Evolutionary conservation across 1,139 yeast genomes (phyloP).

Genomic region (Wickerhamomyces sp.): DNA sequence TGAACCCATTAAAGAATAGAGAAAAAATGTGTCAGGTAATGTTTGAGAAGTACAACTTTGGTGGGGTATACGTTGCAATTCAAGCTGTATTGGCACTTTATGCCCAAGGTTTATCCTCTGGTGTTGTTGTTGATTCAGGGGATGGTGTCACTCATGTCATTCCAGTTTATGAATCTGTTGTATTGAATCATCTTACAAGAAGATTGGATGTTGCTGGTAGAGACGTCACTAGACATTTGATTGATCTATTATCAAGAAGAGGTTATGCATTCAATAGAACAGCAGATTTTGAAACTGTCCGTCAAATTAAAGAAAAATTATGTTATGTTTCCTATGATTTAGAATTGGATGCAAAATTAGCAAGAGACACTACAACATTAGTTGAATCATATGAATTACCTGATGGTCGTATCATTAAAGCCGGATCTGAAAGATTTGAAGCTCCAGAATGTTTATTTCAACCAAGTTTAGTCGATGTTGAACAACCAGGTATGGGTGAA

Average conservation of each 20-base stretch:
- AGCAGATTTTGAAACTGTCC: constrained; percentile 97
- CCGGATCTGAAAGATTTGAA: constrained; percentile 94
- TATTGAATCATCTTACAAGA: constrained; percentile 85
- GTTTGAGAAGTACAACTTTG: constrained; percentile 94
- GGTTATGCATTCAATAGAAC: constrained; percentile 98
- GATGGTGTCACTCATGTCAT: constrained; percentile 97
- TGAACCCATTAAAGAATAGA: constrained; percentile 92
- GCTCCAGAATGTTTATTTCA: constrained; percentile 99
- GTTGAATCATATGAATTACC: constrained; percentile 92
- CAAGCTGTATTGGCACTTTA: constrained; percentile 96
- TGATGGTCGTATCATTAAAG: constrained; percentile 90
- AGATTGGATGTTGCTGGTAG: constrained; percentile 97
- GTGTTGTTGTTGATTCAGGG: constrained; percentile 97
- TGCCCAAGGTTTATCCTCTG: constrained; percentile 95
- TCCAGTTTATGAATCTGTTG: constrained; percentile 96
- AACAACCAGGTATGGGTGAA: constrained; percentile 97
- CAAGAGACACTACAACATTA: constrained; percentile 90
- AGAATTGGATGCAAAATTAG: constrained; percentile 79
- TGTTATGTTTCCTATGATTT: constrained; percentile 95
- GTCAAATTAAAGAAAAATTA: constrained; percentile 93
- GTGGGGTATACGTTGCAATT: constrained; percentile 96
- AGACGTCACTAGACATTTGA: constrained; percentile 92
- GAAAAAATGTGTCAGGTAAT: constrained; percentile 94
- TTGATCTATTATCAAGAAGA: constrained; percentile 83
- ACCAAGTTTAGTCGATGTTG: constrained; percentile 94